Percentiles rank a stretch among this genome's conserved stretches.
Conservation (phyloP, 345 rosid species). For the Boechera stricta region DNA sequence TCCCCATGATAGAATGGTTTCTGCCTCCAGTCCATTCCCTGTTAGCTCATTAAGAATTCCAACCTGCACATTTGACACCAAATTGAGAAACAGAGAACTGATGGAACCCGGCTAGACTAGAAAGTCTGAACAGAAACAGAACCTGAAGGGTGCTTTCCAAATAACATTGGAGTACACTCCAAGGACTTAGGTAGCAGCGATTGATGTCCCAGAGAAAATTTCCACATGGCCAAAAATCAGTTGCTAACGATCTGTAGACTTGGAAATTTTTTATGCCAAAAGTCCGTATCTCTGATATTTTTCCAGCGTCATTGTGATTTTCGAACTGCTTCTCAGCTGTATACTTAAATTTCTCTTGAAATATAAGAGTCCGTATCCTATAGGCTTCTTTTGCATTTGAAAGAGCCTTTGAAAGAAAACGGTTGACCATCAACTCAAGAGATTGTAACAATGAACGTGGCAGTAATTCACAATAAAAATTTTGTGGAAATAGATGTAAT, state of each 20-base stretch:
- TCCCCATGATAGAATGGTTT: slow-evolving; percentile 78
- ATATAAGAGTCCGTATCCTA: slow-evolving; percentile 68
- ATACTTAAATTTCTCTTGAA: slow-evolving; percentile 72
- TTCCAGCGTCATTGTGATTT: slow-evolving; percentile 51
- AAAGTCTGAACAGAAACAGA: slow-evolving; percentile 37
- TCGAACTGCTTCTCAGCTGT: slow-evolving; percentile 61
- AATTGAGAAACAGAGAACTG: slow-evolving; percentile 28
- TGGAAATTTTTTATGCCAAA: slow-evolving; percentile 53
- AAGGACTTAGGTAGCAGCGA: slow-evolving; percentile 74
- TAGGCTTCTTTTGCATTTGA: slow-evolving; percentile 79
- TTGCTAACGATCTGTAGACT: slow-evolving; percentile 53
- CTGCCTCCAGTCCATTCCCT: slow-evolving; percentile 87
- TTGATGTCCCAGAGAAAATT: slow-evolving; percentile 51
- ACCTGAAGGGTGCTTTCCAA: slow-evolving; percentile 98
- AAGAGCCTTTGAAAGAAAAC: slow-evolving; percentile 66
- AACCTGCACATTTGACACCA: slow-evolving; percentile 55
- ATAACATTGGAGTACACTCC: slow-evolving; percentile 84
- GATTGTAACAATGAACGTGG: slow-evolving; percentile 32
- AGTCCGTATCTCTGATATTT: slow-evolving; percentile 48
- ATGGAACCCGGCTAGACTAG: slow-evolving; percentile 16
- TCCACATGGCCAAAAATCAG: slow-evolving; percentile 66
- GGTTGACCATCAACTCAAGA: slow-evolving; percentile 21
- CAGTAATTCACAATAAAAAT: slow-evolving; percentile 9
- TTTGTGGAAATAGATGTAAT: slow-evolving; percentile 12
- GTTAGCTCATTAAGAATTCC: slow-evolving; percentile 71